A percentile compares a stretch with the other conserved stretches of the same genome.
Conservation (phyloP, 1,284 basidiomycete genomes). For the Gomphus bonarii region DNA sequence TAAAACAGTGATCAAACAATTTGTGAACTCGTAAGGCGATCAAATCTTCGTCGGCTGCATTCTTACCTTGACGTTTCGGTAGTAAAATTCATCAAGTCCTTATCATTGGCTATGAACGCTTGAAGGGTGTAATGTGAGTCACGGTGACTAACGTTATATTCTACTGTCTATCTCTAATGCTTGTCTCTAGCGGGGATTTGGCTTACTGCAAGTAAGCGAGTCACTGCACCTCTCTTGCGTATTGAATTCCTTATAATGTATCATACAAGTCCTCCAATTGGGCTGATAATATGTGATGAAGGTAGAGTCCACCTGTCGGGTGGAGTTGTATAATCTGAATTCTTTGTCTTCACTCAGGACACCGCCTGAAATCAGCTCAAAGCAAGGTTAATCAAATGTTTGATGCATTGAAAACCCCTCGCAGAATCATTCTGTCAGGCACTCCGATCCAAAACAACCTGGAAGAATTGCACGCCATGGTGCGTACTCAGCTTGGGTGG, state of each 20-base stretch:
- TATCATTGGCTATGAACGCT: slow-evolving; percentile 91
- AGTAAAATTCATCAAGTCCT: slow-evolving; percentile 78
- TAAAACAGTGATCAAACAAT: slow-evolving; percentile 59
- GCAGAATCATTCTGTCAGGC: slow-evolving; percentile 85
- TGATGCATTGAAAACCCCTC: slow-evolving; percentile 61
- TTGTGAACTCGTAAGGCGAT: slow-evolving; percentile 56
- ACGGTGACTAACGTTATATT: neutral
- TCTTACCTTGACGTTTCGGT: slow-evolving; percentile 14
- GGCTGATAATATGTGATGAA: slow-evolving; percentile 93
- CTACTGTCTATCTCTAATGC: slow-evolving; percentile 2
- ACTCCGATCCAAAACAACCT: slow-evolving; percentile 98
- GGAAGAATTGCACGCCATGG: slow-evolving; percentile 94
- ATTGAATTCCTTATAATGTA: neutral
- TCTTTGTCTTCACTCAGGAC: slow-evolving; percentile 40
- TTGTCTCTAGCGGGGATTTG: slow-evolving; percentile 41
- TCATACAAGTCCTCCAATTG: slow-evolving; percentile 67
- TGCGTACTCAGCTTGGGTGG: slow-evolving; percentile 23
- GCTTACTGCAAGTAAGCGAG: slow-evolving; percentile 48
- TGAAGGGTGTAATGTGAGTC: slow-evolving; percentile 68
- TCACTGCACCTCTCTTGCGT: neutral
- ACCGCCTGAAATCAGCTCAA: slow-evolving; percentile 86
- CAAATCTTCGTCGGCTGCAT: slow-evolving; percentile 6
- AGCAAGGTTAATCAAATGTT: slow-evolving; percentile 92
- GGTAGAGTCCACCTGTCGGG: slow-evolving; percentile 29
- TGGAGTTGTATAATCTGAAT: neutral